Conservation (phyloP, 148 eudicot species). For the Pouteria glomerata region DNA sequence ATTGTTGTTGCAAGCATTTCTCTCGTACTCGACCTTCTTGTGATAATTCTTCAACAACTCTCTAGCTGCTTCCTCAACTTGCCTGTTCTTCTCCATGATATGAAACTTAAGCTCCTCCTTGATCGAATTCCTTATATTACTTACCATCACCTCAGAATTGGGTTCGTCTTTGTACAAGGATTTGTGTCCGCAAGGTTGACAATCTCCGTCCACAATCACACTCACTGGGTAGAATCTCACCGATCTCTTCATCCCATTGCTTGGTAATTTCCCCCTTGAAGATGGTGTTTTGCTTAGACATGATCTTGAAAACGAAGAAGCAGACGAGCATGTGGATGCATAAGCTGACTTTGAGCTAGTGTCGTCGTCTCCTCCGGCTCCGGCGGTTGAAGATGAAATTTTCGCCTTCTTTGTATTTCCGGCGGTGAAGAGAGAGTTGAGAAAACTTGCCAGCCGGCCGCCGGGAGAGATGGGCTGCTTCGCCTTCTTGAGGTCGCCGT, state of each 20-base stretch:
- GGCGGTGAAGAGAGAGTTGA: constrained; percentile 62
- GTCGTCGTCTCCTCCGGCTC: constrained; percentile 3
- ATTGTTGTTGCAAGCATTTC: neutral
- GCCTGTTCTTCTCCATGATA: constrained; percentile 47
- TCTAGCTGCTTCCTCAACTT: constrained; percentile 59
- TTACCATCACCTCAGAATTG: neutral
- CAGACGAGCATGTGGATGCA: constrained; percentile 40
- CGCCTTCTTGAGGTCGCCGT: constrained; percentile 73
- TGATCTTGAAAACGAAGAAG: constrained; percentile 53
- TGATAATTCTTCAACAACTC: constrained; percentile 58
- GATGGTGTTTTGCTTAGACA: constrained; percentile 57
- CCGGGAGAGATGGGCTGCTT: constrained; percentile 92
- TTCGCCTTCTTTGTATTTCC: constrained; percentile 38
- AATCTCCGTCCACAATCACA: constrained; percentile 27
- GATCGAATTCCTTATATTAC: neutral
- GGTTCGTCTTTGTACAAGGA: constrained; percentile 1
- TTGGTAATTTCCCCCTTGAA: constrained; percentile 26
- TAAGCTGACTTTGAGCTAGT: constrained; percentile 18
- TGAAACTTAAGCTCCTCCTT: constrained; percentile 29
- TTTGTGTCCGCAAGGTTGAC: constrained; percentile 22
- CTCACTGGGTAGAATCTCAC: constrained; percentile 38
- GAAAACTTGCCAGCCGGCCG: constrained; percentile 61
- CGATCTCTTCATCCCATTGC: constrained; percentile 36
- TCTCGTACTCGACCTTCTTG: constrained; percentile 13
- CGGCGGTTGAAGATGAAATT: constrained; percentile 17